A percentile compares a stretch with the other conserved stretches of the same genome.
phyloP scores from a whole-genome alignment of 768 basidiomycete species.

The Boletus edulis region DNA sequence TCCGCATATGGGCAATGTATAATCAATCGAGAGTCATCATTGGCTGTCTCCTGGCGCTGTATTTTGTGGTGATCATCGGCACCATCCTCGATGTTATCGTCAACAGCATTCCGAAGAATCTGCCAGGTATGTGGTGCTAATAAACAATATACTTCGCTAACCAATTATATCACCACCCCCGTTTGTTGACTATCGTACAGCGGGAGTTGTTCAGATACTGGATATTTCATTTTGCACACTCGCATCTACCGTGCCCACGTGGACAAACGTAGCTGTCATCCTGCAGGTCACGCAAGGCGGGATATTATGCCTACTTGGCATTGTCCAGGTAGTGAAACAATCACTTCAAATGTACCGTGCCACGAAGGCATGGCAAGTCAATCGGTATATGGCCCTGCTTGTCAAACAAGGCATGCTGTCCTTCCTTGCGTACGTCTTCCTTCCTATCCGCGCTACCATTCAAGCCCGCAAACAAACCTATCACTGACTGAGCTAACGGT shows the following conservation, averaged over 20 bases:
- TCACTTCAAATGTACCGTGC: not conserved
- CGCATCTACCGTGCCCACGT: not conserved
- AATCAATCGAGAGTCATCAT: not conserved
- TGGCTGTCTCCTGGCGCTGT: not conserved
- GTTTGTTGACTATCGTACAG: not conserved
- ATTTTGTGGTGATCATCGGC: not conserved
- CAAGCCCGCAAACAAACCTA: not conserved
- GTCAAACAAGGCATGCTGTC: not conserved
- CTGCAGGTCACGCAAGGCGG: not conserved
- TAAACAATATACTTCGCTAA: not conserved
- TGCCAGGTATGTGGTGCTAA: not conserved
- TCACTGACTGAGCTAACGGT: not conserved
- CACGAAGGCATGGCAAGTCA: not conserved
- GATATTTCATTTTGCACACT: not conserved
- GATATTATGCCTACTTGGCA: not conserved
- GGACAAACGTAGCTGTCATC: not conserved
- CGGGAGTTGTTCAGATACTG: not conserved
- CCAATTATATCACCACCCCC: not conserved
- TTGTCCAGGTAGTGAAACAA: not conserved
- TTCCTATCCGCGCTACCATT: not conserved
- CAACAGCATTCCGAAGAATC: not conserved
- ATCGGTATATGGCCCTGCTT: not conserved
- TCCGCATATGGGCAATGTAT: slow-evolving; percentile 3
- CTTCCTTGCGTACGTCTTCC: not conserved
- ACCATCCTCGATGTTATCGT: not conserved